Evolutionary conservation across 2,329 filamentous ascomycete genomes (phyloP), one percentile per base, ranked within the genome.

Genomic region (Hortaea sp.): DNA sequence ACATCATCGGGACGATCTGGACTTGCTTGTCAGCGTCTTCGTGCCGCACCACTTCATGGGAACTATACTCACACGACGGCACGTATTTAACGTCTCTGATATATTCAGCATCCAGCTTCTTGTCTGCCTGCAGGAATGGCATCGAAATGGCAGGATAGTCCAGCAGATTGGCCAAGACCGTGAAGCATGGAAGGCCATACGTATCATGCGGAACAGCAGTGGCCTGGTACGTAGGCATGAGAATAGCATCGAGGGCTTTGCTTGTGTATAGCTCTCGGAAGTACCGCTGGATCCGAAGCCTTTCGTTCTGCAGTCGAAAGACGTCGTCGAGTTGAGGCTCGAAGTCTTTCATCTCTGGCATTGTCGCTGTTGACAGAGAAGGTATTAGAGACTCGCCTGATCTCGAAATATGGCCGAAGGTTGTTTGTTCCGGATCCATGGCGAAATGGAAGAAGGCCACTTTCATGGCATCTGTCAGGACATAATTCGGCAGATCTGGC

Each of bases 201-300:
- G 63, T 68, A 55, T 79, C 76, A 54, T 78, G 73, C 12, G 62
- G 63, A 0, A 73, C 69, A 0, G 77, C 75, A 0, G 74, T 76
- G 9, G 63, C 41, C 9, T 41, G 28, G 12, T 43, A 43, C 68
- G 52, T 74, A 71, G 5, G 74, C 69, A 3, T 68, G 66, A 3
- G 72, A 67, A 79, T 57, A 0, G 69, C 70, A 58, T 79, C 76
- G 4, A 79, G 58, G 6, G 63, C 55, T 12, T 74, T 56, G 12
- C 68, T 57, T 1, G 65, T 58, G 59, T 72, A 69, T 0, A 66
- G 38, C 32, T 63, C 62, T 11, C 71, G 66, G 64, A 69, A 78
- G 0, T 49, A 56, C 12, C 67, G 62, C 5, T 61, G 32, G 6
- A 70, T 63, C 47, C 58, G 43, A 12, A 52, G 53, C 29, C 64